These are phyloP conservation scores for Cladophialophora carrionii DNA, from an alignment of 2,329 filamentous ascomycete genomes.

Conservation along the genomic window DNA sequence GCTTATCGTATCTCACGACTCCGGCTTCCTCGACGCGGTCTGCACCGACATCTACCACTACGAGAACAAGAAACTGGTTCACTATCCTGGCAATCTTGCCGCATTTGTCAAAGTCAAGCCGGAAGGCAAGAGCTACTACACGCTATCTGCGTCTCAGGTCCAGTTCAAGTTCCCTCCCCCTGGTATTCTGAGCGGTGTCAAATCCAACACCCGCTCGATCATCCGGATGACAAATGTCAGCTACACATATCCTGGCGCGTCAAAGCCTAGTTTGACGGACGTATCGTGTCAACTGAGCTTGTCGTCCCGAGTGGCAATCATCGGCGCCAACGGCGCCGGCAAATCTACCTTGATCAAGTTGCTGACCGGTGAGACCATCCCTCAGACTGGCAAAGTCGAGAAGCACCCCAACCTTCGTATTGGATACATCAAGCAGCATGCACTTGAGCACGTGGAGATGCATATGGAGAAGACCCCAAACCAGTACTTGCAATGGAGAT, in stretches of 20 bases:
- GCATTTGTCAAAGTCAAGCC: constrained; percentile 84
- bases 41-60: constrained; percentile 99
- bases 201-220: constrained; percentile 90
- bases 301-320: constrained; percentile 92
- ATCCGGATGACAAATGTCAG: constrained; percentile 91
- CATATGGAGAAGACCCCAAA: constrained; percentile 99
- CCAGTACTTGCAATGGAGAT: constrained; percentile 98
- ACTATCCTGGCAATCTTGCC: constrained; percentile 56
- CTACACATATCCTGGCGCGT: constrained; percentile 87
- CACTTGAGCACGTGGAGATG: constrained; percentile 98
- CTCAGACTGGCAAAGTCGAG: constrained; percentile 82
- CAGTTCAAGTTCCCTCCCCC: constrained; percentile 98
- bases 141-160: constrained; percentile 80
- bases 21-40: constrained; percentile 92
- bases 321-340: constrained; percentile 95
- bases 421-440: constrained; percentile 99
- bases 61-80: constrained; percentile 87
- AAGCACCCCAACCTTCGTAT: constrained; percentile 99
- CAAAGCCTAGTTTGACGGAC: constrained; percentile 83
- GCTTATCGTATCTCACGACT: constrained; percentile 98
- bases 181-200: constrained; percentile 91
- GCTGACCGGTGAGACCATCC: constrained; percentile 88
- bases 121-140: constrained; percentile 98
- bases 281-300: constrained; percentile 86
- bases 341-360: constrained; percentile 99